A percentile compares a stretch with the other conserved stretches of the same genome.
Conservation (phyloP, 2,329 filamentous ascomycete species). For the Orbilia quercus region DNA sequence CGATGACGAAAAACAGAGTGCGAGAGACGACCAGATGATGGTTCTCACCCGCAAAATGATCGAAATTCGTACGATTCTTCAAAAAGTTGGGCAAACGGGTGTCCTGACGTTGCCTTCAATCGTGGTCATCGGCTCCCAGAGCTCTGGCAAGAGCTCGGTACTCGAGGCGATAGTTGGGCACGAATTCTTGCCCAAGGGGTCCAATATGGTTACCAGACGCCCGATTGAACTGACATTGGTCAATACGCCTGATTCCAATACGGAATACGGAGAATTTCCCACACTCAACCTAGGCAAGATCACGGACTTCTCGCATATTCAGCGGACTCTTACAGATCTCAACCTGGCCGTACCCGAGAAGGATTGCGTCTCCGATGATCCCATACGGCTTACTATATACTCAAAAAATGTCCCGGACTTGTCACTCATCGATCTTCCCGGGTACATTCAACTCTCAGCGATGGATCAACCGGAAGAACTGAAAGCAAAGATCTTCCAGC, state of each 20-base stretch:
- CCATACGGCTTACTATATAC: conserved; percentile 94
- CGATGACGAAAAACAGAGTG: conserved; percentile 73
- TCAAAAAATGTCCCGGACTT: conserved; percentile 95
- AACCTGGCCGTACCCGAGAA: conserved; percentile 90
- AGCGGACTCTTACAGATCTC: conserved; percentile 91
- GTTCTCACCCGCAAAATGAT: conserved; percentile 99
- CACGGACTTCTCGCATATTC: conserved; percentile 90
- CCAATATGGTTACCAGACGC: conserved; percentile 96
- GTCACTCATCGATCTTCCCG: conserved; percentile 93
- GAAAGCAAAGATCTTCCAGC: conserved; percentile 93
- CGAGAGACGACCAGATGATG: conserved; percentile 99
- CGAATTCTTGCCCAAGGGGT: conserved; percentile 96
- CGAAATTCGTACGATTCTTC: conserved; percentile 91
- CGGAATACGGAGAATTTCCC: conserved; percentile 96
- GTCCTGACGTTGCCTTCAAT: conserved; percentile 91
- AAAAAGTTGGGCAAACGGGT: conserved; percentile 90
- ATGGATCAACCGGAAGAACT: conserved; percentile 89
- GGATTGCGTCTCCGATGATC: conserved; percentile 95
- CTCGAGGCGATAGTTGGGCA: conserved; percentile 97
- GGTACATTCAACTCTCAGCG: conserved; percentile 95
- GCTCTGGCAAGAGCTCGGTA: conserved; percentile 97
- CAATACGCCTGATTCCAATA: conserved; percentile 86
- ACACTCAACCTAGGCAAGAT: conserved; percentile 89
- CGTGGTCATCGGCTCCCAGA: conserved; percentile 98
- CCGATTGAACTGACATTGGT: conserved; percentile 96